These are phyloP conservation scores for Excoecaria agallocha DNA, from an alignment of 345 rosid genomes.

Conservation along the genomic window DNA sequence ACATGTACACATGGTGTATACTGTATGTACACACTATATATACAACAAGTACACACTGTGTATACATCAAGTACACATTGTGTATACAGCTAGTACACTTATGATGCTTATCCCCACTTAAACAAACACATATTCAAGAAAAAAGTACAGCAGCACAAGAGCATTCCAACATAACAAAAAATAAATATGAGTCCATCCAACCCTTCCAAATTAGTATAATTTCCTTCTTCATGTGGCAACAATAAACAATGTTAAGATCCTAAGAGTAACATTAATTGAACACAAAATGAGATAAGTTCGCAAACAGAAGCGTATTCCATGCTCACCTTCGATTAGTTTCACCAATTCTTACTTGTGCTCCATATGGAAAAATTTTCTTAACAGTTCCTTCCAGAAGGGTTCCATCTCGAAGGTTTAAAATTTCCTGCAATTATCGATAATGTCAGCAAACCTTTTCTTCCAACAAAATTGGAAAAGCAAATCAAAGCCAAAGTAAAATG, in stretches of 20 bases:
- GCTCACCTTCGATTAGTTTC: slow-evolving; percentile 77
- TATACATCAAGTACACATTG: too few species aligned
- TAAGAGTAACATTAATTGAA: not conserved
- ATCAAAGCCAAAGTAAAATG: not conserved
- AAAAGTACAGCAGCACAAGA: not conserved
- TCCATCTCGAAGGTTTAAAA: slow-evolving; percentile 71
- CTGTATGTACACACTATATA: too few species aligned
- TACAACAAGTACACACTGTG: too few species aligned
- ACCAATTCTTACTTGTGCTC: slow-evolving; percentile 83
- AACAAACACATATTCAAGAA: not conserved
- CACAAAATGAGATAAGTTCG: slow-evolving; percentile 1
- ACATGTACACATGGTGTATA: too few species aligned
- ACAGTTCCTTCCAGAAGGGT: slow-evolving; percentile 85
- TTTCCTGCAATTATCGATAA: slow-evolving; percentile 51
- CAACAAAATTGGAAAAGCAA: not conserved
- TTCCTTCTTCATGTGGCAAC: not conserved
- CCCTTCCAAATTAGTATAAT: not conserved
- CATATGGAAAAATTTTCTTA: slow-evolving; percentile 69
- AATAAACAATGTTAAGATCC: not conserved
- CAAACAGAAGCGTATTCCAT: not conserved
- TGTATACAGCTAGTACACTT: too few species aligned
- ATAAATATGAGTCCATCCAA: not conserved
- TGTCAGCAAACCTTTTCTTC: slow-evolving; percentile 13
- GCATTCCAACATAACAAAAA: not conserved
- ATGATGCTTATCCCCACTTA: not conserved